A percentile compares a stretch with the other conserved stretches of the same genome.
These are phyloP conservation scores for Ensete glaucum DNA, from an alignment of 176 grass and related monocot species.

Conservation along the genomic window DNA sequence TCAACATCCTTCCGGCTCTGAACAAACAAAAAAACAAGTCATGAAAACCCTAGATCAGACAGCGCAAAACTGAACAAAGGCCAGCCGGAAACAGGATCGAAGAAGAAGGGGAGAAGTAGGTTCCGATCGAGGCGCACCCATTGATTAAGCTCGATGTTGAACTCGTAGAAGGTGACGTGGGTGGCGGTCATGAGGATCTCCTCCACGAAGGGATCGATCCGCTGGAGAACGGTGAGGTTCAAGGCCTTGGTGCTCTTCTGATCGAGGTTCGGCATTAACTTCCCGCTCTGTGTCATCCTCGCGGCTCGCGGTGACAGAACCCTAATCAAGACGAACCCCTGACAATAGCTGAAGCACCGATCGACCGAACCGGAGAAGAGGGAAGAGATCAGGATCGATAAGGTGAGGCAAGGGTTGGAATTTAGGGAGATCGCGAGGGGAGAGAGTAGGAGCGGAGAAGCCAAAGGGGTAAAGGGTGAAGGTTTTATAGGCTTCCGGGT, in stretches of 20 bases:
- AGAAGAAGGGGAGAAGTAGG: not conserved
- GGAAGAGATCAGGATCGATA: too few relatives aligned
- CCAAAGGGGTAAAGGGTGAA: too few relatives aligned
- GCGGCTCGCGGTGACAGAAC: not conserved
- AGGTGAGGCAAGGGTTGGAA: too few relatives aligned
- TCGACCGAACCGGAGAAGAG: too few relatives aligned
- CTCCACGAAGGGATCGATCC: slow-evolving; percentile 79
- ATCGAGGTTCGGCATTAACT: slow-evolving; percentile 73
- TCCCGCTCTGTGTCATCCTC: slow-evolving; percentile 37
- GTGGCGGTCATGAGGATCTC: slow-evolving; percentile 85
- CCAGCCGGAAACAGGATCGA: not conserved
- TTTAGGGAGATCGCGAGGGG: too few relatives aligned
- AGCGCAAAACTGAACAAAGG: not conserved
- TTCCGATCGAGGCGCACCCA: slow-evolving; percentile 29
- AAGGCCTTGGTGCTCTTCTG: slow-evolving; percentile 54
- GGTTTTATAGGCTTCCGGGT: too few relatives aligned
- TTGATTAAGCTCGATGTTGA: slow-evolving; percentile 86
- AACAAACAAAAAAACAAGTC: slow-evolving; percentile 5
- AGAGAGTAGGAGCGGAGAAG: too few relatives aligned
- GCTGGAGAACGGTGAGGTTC: slow-evolving; percentile 75
- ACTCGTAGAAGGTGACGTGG: slow-evolving; percentile 79
- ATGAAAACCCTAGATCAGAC: not conserved
- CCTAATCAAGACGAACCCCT: too few relatives aligned
- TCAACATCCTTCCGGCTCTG: slow-evolving; percentile 86
- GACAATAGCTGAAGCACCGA: too few relatives aligned